Evolutionary conservation across 2,329 filamentous ascomycete genomes (phyloP), one percentile per base, ranked within the genome.

Genomic region (Cryphonectria carpinicola): DNA sequence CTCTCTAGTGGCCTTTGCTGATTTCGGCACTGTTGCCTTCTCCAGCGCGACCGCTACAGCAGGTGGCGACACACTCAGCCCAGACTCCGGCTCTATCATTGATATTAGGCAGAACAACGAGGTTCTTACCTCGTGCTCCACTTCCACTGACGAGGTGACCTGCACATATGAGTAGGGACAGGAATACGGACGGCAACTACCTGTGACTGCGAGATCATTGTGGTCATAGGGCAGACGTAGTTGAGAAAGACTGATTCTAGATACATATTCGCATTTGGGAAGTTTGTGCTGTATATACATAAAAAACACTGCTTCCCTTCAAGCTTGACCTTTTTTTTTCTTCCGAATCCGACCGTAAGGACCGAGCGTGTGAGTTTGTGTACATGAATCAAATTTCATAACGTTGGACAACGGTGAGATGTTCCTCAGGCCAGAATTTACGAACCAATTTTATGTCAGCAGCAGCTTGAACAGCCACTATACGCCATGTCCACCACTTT

Each of bases 1-100:
- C 41, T 73, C 76, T 4, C 79, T 83, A 69, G 82, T 86, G 4
- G 72, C 80, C 0, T 79, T 87, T 66, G 82, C 80, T 39, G 76
- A 85, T 73, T 87, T 86, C 70, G 81, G 81, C 19, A 80, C 76
- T 4, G 79, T 86, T 6, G 77, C 78, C 14, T 85, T 85, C 75
- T 80, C 78, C 1, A 73, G 73, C 52, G 78, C 80, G 22, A 73
- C 74, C 25, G 82, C 81, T 13, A 76, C 74, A 8, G 74, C 74
- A n/a, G 72, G 68, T 43, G 74, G 58, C 65, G 78, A 72, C 22
- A 78, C 79, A 25, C 78, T 78, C 37, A 75, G 81, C 5, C 74
- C 67, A 3, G 22, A 75, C 3, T 77, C 78, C 35, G 81, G 84
- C 1, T 86, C 86, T 0, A 85, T 79, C 80, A 58, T 71, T 5